These are phyloP conservation scores for Rhinocladiella similis DNA, from an alignment of 2,329 filamentous ascomycete genomes.

Conservation along the genomic window DNA sequence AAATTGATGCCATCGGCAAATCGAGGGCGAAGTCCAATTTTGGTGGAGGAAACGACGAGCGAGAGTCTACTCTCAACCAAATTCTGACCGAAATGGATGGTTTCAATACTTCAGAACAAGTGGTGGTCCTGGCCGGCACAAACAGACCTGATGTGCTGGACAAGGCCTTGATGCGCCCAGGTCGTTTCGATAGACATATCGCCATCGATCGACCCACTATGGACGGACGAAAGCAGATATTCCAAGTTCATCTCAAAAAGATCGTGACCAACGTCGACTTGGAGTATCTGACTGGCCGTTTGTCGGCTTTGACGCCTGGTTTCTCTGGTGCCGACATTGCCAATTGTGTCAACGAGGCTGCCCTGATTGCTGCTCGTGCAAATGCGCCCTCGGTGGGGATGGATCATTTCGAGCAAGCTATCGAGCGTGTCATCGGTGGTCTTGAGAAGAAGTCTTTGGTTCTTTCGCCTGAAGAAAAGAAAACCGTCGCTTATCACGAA, in stretches of 20 bases:
- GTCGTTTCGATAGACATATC: conserved; percentile 96
- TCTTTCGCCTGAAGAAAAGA: conserved; percentile 89
- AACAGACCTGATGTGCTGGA: conserved; percentile 94
- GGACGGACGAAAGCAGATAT: conserved; percentile 95
- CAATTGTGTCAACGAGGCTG: conserved; percentile 97
- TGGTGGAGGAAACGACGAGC: conserved; percentile 92
- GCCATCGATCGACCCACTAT: conserved; percentile 93
- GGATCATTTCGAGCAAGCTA: conserved; percentile 93
- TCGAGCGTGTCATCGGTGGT: conserved; percentile 94
- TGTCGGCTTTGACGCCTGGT: conserved; percentile 89
- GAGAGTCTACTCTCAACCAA: conserved; percentile 94
- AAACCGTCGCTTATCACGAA: conserved; percentile 95
- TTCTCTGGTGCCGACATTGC: conserved; percentile 98
- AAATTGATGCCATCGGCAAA: conserved; percentile 96
- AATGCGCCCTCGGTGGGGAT: conserved; percentile 81
- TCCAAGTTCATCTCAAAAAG: conserved; percentile 89
- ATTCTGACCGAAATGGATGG: conserved; percentile 99
- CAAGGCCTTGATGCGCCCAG: conserved; percentile 92
- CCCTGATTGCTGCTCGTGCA: conserved; percentile 83
- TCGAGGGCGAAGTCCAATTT: conserved; percentile 80
- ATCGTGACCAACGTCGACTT: conserved; percentile 91
- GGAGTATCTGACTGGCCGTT: conserved; percentile 81
- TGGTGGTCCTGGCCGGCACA: conserved; percentile 94
- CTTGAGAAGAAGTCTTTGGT: conserved; percentile 97
- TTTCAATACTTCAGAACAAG: conserved; percentile 95